Evolutionary conservation across 2,329 filamentous ascomycete genomes (phyloP), one percentile per base, ranked within the genome.

Genomic region (Aureobasidium sp.): DNA sequence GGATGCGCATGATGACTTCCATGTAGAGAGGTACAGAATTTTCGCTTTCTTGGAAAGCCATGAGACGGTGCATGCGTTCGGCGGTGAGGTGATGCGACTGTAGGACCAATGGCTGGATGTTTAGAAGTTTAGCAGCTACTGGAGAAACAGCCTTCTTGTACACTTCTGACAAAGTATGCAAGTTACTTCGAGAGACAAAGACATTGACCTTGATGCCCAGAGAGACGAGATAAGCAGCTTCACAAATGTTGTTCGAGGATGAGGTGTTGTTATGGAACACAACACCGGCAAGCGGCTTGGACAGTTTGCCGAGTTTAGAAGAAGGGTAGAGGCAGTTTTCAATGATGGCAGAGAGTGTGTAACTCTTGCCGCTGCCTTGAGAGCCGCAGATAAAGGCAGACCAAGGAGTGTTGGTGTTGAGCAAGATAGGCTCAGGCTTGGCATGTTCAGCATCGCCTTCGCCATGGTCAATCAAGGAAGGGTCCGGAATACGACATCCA

Each of bases 371-470:
- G 37, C 75, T 78, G 0, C 81, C 81, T 59, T 84, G 80, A 1
- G 77, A 77, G 1, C 81, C 81, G 55, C 81, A 85, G 17, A 85
- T 78, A 61, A 84, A 84, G 0, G 74, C 70, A 0, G 79, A 82
- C 58, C 74, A 79, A 0, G 81, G 80, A 0, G 73, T 69, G 22
- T 79, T 74, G 1, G 75, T 74, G 57, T 83, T 83, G 16, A 77
- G 61, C 22, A 76, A 71, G 1, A 79, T 58, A 0, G 64, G 63
- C 48, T 67, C 61, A 1, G 51, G 27, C 1, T 52, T 5, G 8
- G 19, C 10, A 11, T 40, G 47, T 29, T 60, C 57, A 1, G 16
- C 21, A 3, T 48, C 25, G 17, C 57, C 16, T 3, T 58, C 42
- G 14, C 56, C 58, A n/a, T 35, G 7, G 24, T 45, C 27, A 19